Evolutionary conservation across 495 filamentous ascomycete species (phyloP), one percentile per base, ranked within the genome.

Genomic region (Lichenothelia convexa): DNA sequence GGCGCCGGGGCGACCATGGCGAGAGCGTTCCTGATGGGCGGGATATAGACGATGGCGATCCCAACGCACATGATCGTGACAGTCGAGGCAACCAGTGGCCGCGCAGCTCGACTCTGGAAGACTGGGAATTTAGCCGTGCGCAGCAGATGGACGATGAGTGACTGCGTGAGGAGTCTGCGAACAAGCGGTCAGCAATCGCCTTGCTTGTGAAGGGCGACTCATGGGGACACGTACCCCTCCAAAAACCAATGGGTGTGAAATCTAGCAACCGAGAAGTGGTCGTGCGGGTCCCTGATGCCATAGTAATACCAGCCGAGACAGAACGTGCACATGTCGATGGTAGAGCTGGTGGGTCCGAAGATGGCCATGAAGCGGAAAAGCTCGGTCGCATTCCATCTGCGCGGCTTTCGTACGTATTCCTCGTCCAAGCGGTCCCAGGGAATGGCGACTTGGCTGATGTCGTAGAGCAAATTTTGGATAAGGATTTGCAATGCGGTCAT

Each of bases 251-350:
- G 35, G 12, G 35, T 37, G 13, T 37, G 35, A 7, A 26, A 21
- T 3, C 12, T 4, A 5, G 18, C 22, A 17, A 31, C 35, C 3
- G 17, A 2, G 4, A 5, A 1, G 5, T 12, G 11, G 12, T 37
- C 35, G 3, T 1, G 9, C 5, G 34, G 7, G n/a, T 8, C 13
- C 11, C 35, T 9, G 3, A 31, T 16, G 3, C 12, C 20, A 16
- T 37, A 37, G 18, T 37, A 37, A 23, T 23, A 37, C 35, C 35
- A 37, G 4, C 22, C 35, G 7, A 37, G 19, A n/a, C 19, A 21
- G 13, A 30, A 37, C 17, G 35, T 37, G n/a, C 35, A 37, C n/a
- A 37, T 37, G 18, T 37, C 35, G 20, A 37, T 37, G 4, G 35
- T 37, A 11, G 19, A 22, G 20, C 35, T 37, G 1, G 27, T 8